Conservation (phyloP, 805 yeast species). For the Saturnispora dispora region DNA sequence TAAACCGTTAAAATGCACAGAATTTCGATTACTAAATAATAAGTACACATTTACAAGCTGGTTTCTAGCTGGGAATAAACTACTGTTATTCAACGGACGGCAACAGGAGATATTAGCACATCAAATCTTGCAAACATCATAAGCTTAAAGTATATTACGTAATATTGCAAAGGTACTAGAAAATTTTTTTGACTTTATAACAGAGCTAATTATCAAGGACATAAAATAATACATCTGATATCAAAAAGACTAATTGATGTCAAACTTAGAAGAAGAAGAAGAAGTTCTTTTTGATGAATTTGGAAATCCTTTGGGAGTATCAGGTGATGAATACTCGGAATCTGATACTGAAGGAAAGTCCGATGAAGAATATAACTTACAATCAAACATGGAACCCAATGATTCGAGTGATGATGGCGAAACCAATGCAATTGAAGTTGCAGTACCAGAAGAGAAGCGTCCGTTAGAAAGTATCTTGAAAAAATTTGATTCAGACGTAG, state of each 20-base stretch:
- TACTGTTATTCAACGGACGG: neutral
- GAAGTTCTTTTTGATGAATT: constrained; percentile 76
- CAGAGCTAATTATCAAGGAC: neutral
- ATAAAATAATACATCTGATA: neutral
- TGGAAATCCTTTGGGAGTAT: constrained; percentile 56
- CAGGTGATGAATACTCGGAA: constrained; percentile 29
- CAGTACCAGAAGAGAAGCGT: constrained; percentile 37
- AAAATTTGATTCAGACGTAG: constrained; percentile 55
- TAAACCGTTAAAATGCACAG: neutral
- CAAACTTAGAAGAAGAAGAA: constrained; percentile 25
- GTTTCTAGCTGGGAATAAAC: neutral
- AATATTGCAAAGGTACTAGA: neutral
- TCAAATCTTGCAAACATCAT: neutral
- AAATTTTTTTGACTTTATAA: neutral
- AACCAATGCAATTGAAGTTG: constrained; percentile 21
- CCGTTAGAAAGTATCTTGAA: constrained; percentile 35
- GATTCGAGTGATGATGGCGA: constrained; percentile 13
- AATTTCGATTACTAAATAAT: neutral
- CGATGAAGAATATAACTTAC: neutral
- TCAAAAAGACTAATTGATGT: neutral
- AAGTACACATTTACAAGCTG: neutral
- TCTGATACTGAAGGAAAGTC: constrained; percentile 25
- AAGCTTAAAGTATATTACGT: neutral
- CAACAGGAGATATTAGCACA: neutral
- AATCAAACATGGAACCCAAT: neutral